Evolutionary conservation across 441 rosid species (phyloP), one percentile per base, ranked within the genome.

Genomic region (Isatis lusitanica): DNA sequence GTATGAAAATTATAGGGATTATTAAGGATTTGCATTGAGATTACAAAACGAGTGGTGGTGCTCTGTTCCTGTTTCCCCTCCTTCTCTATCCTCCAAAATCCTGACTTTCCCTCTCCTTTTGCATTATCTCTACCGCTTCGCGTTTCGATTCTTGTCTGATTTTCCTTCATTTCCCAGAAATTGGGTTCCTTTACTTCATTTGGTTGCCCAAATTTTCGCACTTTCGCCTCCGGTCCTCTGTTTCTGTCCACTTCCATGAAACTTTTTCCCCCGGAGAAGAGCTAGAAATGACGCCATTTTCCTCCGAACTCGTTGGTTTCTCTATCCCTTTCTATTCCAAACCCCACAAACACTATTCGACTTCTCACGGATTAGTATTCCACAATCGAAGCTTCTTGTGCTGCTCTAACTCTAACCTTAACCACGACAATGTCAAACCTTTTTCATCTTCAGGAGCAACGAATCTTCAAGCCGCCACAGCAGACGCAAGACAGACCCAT

Each of bases 401-500:
- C 63, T 82, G 78, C 79, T 55, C 71, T 65, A 73, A 60, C 61
- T 74, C 79, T 74, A 68, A 70, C 59, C 68, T 60, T 11, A 50
- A 46, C 36, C 79, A 75, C 33, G 63, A 68, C 5, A 68, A 44
- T 67, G 74, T 15, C 63, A 51, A 60, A 71, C 10, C 69, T 39
- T 71, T 52, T 38, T 24, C 76, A 46, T 63, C 79, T 17, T 44
- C 63, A 30, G 76, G 68, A 66, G 36, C 79, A 38, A 77, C 77
- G 48, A 68, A 28, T 16, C 81, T 61, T 48, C 63, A 69, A 30
- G 43, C 80, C 5, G 40, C 78, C 66, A 74, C 83, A 9, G 57
- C 85, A 35, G 90, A 85, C 51, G 78, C 86, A 44, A 75, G 73
- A 47, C 78, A 82, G 43, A 52, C 78, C 78, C 87, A 83, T 50